A percentile compares a stretch with the other conserved stretches of the same genome.
phyloP scores from a whole-genome alignment of 441 rosid species.

The Brassica balearica region DNA sequence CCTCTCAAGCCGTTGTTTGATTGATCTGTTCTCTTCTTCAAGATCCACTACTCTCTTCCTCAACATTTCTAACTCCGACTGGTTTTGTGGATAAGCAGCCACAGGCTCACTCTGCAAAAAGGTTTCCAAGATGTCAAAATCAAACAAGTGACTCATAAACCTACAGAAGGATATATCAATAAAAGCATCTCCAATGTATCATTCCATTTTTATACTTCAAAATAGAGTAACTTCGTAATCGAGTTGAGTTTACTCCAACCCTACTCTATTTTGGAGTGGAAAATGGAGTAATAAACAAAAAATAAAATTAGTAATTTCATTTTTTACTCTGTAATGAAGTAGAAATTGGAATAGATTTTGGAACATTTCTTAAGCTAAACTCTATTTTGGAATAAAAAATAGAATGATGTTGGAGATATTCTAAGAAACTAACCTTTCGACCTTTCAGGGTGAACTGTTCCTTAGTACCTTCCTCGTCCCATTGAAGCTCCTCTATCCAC shows the following conservation, averaged over 20 bases:
- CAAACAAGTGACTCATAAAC: neutral
- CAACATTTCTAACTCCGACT: neutral
- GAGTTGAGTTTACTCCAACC: no score
- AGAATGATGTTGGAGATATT: no score
- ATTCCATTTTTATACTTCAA: no score
- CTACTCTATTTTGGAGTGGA: no score
- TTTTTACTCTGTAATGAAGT: no score
- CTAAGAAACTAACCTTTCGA: neutral
- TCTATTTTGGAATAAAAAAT: no score
- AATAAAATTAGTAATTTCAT: no score
- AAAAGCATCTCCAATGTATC: no score
- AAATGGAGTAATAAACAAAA: no score
- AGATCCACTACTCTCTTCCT: slow-evolving; percentile 2
- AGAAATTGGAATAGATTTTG: no score
- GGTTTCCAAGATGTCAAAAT: neutral
- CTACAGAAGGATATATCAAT: neutral
- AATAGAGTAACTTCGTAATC: no score
- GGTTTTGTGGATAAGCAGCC: neutral
- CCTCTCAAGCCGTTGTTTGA: slow-evolving; percentile 3
- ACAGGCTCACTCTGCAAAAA: slow-evolving; percentile 1
- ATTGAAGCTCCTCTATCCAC: neutral
- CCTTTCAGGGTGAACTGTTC: slow-evolving; percentile 1
- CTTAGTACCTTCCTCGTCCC: neutral
- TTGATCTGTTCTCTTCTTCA: neutral
- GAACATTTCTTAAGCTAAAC: no score